A percentile compares a stretch with the other conserved stretches of the same genome.
phyloP scores from a whole-genome alignment of 768 basidiomycete genomes.

The Cytidiella melzeri region DNA sequence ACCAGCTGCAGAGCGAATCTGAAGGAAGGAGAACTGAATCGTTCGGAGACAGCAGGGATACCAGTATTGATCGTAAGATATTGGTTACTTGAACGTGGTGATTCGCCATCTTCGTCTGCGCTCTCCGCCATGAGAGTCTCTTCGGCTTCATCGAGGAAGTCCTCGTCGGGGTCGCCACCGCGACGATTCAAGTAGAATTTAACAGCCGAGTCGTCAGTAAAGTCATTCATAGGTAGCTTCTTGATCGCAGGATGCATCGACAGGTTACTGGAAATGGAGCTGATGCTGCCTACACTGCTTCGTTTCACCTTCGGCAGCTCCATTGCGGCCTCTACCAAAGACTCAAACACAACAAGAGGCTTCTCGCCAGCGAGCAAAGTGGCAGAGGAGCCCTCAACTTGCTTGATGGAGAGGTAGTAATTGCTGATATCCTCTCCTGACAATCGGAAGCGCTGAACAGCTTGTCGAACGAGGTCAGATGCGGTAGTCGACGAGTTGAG shows the following conservation, averaged over 20 bases:
- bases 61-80: slow-evolving; percentile 37
- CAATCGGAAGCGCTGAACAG: slow-evolving; percentile 89
- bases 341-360: slow-evolving; percentile 88
- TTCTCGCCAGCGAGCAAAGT: slow-evolving; percentile 65
- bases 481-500: slow-evolving; percentile 84
- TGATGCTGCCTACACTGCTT: slow-evolving; percentile 90
- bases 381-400: slow-evolving; percentile 83
- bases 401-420: slow-evolving; percentile 93
- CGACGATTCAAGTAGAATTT: slow-evolving; percentile 91
- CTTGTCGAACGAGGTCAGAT: slow-evolving; percentile 81
- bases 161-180: slow-evolving; percentile 29
- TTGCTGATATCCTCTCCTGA: slow-evolving; percentile 50
- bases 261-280: slow-evolving; percentile 86
- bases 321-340: slow-evolving; percentile 73
- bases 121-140: slow-evolving; percentile 34
- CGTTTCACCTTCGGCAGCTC: slow-evolving; percentile 85
- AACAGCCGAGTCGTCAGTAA: slow-evolving; percentile 93
- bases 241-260: slow-evolving; percentile 94
- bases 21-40: slow-evolving; percentile 77
- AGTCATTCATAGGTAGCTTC: slow-evolving; percentile 94
- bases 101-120: slow-evolving; percentile 25
- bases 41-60: slow-evolving; percentile 47
- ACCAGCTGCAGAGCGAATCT: slow-evolving; percentile 83
- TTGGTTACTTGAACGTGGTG: slow-evolving; percentile 22
- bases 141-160: slow-evolving; percentile 35